These are phyloP conservation scores for Mortierella hygrophila DNA, from an alignment of 192 early-diverging fungal species.

Conservation along the genomic window DNA sequence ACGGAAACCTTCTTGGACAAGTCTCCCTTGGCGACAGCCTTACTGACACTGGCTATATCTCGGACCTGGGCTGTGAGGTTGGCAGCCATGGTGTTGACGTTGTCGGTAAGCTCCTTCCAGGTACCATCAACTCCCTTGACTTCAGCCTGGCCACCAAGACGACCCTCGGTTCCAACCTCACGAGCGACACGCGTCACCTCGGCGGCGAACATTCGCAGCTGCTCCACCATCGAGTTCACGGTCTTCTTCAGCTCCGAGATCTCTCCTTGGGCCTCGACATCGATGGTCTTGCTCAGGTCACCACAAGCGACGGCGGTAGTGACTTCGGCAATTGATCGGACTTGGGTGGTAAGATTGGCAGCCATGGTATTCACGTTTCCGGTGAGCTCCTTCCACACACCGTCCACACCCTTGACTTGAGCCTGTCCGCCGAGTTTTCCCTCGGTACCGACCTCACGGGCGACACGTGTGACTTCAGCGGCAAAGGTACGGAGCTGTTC, in stretches of 20 bases:
- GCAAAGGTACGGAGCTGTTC: constrained; percentile 74
- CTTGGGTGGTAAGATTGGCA: constrained; percentile 74
- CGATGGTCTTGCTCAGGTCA: constrained; percentile 74
- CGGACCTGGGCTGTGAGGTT: constrained; percentile 68
- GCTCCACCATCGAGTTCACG: constrained; percentile 80
- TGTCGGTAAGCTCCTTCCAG: constrained; percentile 75
- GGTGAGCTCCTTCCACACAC: constrained; percentile 77
- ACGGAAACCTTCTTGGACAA: constrained; percentile 65
- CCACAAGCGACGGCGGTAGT: constrained; percentile 74
- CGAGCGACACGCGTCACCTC: constrained; percentile 68
- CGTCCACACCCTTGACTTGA: constrained; percentile 66
- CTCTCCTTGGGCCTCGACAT: constrained; percentile 76
- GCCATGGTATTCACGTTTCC: constrained; percentile 81
- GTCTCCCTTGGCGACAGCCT: constrained; percentile 68
- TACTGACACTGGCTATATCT: constrained; percentile 71
- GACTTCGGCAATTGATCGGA: constrained; percentile 77
- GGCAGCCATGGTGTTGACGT: constrained; percentile 74
- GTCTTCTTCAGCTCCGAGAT: constrained; percentile 77
- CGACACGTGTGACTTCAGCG: constrained; percentile 72
- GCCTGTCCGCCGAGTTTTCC: constrained; percentile 69
- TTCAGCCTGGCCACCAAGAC: constrained; percentile 64
- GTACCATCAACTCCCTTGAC: constrained; percentile 69
- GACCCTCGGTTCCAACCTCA: constrained; percentile 71
- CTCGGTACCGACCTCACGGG: constrained; percentile 73
- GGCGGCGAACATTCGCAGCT: constrained; percentile 68